Conservation (phyloP, 2,329 filamentous ascomycete species). For the Chalaropsis thielavioides region DNA sequence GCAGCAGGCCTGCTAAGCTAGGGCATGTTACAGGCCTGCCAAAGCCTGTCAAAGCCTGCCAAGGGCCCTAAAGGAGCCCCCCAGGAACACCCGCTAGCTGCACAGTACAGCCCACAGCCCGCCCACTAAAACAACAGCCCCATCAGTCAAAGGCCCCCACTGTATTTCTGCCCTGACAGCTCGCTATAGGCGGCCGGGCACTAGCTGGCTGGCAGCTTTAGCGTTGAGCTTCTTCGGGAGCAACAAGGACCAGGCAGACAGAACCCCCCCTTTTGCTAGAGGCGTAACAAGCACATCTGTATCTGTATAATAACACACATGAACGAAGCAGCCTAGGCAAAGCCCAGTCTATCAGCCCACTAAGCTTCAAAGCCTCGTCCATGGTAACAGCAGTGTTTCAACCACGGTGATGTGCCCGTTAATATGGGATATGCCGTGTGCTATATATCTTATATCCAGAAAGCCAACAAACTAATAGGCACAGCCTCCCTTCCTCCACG, state of each 20-base stretch:
- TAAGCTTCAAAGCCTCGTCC: neutral
- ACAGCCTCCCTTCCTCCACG: conserved; percentile 11
- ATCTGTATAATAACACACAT: no score
- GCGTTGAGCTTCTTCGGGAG: no score
- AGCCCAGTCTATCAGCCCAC: no score
- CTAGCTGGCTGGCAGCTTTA: no score
- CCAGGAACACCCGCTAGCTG: neutral
- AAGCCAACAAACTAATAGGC: neutral
- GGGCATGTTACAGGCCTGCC: neutral
- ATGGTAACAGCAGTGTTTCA: neutral
- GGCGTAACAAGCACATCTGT: no score
- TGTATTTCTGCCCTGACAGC: neutral
- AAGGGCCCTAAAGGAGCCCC: neutral
- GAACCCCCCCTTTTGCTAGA: no score
- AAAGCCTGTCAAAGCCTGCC: neutral
- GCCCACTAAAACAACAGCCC: neutral
- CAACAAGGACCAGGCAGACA: no score
- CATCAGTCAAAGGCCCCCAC: neutral
- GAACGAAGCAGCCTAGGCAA: no score
- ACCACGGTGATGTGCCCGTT: neutral
- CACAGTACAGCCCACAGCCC: neutral
- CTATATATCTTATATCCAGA: no score
- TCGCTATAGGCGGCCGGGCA: neutral
- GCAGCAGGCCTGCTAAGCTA: neutral
- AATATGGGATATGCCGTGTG: no score